Conservation (phyloP, 116 monocot genomes). For the Cymodocea nodosa region DNA sequence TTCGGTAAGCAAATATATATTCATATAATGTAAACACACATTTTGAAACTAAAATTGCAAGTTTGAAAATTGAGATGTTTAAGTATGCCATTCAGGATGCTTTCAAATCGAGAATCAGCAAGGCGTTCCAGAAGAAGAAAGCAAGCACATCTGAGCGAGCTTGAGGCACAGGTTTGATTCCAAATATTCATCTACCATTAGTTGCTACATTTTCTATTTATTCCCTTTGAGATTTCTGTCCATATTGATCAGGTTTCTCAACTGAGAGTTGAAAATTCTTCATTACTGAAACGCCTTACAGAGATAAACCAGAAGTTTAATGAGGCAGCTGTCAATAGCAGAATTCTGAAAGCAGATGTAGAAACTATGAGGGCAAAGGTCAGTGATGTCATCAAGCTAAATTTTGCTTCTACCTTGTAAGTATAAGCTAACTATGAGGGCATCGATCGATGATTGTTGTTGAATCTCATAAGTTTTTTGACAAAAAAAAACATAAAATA, state of each 20-base stretch:
- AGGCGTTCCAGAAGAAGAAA: conserved; percentile 92
- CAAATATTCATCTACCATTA: not conserved
- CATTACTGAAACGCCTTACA: conserved; percentile 67
- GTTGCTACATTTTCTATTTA: not conserved
- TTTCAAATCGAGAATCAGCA: conserved; percentile 94
- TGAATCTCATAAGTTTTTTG: too few species aligned
- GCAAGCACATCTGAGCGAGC: conserved; percentile 83
- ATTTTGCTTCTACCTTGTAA: too few species aligned
- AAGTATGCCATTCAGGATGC: conserved; percentile 46
- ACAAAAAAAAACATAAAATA: too few species aligned
- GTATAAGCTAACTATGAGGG: too few species aligned
- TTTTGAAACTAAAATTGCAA: not conserved
- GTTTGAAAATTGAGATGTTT: conserved; percentile 5
- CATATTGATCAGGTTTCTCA: conserved; percentile 52
- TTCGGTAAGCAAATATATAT: not conserved
- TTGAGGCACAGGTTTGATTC: conserved; percentile 66
- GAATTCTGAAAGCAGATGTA: conserved; percentile 90
- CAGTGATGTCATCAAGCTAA: not conserved
- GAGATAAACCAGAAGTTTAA: conserved; percentile 84
- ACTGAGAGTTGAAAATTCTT: conserved; percentile 75
- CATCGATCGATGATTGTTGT: too few species aligned
- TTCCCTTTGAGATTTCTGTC: not conserved
- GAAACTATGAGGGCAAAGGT: conserved; percentile 96
- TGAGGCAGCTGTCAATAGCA: conserved; percentile 77
- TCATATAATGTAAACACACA: not conserved